Base-by-base conservation (phyloP, 768 basidiomycete genomes). In the Pleurotus giganteus region DNA sequence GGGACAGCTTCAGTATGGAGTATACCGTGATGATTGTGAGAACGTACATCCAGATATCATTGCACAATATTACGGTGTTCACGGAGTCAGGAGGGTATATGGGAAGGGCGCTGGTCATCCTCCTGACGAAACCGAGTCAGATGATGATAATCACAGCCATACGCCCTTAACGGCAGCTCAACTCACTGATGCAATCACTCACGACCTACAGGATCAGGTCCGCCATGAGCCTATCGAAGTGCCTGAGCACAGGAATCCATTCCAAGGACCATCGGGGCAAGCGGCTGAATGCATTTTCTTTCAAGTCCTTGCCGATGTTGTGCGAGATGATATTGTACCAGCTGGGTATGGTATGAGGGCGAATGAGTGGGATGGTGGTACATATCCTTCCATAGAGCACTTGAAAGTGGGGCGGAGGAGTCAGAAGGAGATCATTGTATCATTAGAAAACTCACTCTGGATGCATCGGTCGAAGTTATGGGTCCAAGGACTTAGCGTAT, bases 1-100 rank as follows among this genome's bases (percentile, higher is more conserved):
- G 23, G 41, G 51, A 11, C 50, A 44, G 8, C 12, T 43, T 8
- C n/a, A 57, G 21, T 31, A 26, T 46, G 52, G 56, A 9, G 39
- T 53, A 2, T 53, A 57, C 21, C 17, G 13, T 17, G 42, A 43
- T 12, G 56, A 57, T 9, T 47, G 31, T 34, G n/a, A 15, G n/a
- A 15, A 39, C n/a, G 21, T 21, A 39, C n/a, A 39, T 39, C 37
- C 37, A 39, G 37, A 15, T n/a, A 39, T 15, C 21, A 4, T 21
- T 39, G n/a, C 37, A 39, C 21, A 15, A 39, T n/a, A 21, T 39
- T 21, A n/a, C n/a, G n/a, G n/a, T 15, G 11, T 39, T 39, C 21
- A 39, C 37, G 21, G 37, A 39, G 29, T 58, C 71, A 43, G 75
- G 23, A 31, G 26, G 15, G 66, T 56, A 65, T 68, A 47, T 63